A percentile compares a stretch with the other conserved stretches of the same genome.
Evolutionary conservation across 306 rosid genomes (phyloP).

Genomic region (Castanospermum australe): DNA sequence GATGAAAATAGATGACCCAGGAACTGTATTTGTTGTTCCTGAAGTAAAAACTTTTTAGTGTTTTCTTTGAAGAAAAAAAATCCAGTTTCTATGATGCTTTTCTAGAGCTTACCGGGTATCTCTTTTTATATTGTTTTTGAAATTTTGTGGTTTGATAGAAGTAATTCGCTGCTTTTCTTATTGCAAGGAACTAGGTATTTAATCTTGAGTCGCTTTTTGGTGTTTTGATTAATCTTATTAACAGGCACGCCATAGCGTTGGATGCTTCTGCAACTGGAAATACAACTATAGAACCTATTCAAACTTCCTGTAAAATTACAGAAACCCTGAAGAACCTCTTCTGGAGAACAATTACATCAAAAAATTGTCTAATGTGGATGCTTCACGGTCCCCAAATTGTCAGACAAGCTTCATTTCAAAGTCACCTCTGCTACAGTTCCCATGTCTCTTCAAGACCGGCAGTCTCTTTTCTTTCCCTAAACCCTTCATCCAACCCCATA

Average conservation of each 20-base stretch:
- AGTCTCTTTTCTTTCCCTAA: constrained; percentile 42
- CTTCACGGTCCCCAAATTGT: constrained; percentile 50
- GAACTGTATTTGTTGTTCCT: background rate
- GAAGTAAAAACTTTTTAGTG: background rate
- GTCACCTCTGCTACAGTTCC: constrained; percentile 22
- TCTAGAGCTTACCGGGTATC: background rate
- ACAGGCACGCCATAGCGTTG: constrained; percentile 18
- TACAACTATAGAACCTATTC: background rate
- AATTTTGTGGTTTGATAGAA: background rate
- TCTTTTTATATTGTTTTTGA: background rate
- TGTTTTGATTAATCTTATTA: constrained; percentile 7
- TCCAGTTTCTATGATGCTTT: background rate
- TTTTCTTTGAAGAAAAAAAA: background rate
- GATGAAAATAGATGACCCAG: background rate
- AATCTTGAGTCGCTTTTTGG: background rate
- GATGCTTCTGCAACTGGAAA: background rate
- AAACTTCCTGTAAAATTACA: background rate
- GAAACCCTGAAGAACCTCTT: constrained; percentile 15
- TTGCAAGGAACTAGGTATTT: background rate
- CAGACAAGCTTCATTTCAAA: constrained; percentile 32
- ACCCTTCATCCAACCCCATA: constrained; percentile 33
- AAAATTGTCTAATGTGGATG: constrained; percentile 60
- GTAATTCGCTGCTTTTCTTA: background rate
- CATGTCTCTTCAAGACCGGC: constrained; percentile 32
- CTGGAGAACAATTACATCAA: background rate